Evolutionary conservation across 768 basidiomycete species (phyloP).

Genomic region (Termitomyces eurrhizus): DNA sequence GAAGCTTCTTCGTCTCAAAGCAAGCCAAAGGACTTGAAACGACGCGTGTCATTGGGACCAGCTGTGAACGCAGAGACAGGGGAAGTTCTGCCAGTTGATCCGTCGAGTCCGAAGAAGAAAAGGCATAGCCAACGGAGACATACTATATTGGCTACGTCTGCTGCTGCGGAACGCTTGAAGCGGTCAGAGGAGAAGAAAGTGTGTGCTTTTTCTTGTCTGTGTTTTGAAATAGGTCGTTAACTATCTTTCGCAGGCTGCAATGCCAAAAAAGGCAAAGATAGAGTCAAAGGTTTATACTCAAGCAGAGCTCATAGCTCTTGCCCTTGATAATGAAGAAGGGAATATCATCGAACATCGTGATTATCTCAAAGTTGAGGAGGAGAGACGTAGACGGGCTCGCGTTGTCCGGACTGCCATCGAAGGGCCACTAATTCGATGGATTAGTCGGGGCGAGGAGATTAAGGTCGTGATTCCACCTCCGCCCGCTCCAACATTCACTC

Average conservation of each 20-base stretch:
- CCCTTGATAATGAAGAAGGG: constrained; percentile 83
- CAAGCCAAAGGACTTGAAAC: constrained; percentile 31
- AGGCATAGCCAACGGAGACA: constrained; percentile 64
- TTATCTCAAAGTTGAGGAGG: constrained; percentile 78
- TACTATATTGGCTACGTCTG: constrained; percentile 69
- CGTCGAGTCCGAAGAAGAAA: constrained; percentile 23
- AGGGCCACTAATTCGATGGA: constrained; percentile 69
- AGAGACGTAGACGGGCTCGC: constrained; percentile 67
- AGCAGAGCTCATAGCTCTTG: constrained; percentile 78
- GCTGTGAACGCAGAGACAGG: constrained; percentile 60
- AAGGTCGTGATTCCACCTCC: constrained; percentile 41
- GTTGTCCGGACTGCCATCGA: constrained; percentile 58
- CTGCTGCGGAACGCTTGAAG: constrained; percentile 61
- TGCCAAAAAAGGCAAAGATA: constrained; percentile 58
- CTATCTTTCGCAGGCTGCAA: constrained; percentile 39
- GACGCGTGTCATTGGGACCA: constrained; percentile 52
- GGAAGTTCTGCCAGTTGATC: constrained; percentile 40
- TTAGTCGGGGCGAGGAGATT: constrained; percentile 60
- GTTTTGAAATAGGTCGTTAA: neutral
- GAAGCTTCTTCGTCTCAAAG: constrained; percentile 21
- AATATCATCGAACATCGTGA: constrained; percentile 76
- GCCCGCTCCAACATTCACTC: constrained; percentile 17
- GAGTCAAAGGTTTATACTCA: constrained; percentile 60
- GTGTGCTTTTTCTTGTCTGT: constrained; percentile 15
- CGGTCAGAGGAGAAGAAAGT: constrained; percentile 63